Evolutionary conservation across 768 basidiomycete species (phyloP), one percentile per base, ranked within the genome.

Genomic region (Cyclocybe cylindracea): DNA sequence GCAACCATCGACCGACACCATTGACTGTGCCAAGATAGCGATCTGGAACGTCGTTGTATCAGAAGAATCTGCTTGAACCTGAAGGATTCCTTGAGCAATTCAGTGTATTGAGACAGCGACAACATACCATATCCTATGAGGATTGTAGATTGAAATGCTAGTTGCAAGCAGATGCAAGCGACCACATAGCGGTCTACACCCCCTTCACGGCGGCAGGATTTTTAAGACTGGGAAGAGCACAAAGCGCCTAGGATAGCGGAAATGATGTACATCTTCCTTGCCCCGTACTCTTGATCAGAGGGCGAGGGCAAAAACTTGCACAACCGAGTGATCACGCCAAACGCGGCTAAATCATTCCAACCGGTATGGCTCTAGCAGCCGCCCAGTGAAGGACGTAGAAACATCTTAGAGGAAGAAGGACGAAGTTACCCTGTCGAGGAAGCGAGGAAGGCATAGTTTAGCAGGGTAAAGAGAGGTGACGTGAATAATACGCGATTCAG

Each of bases 311-410:
- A 76, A 66, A 13, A 81, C 58, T 60, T 87, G 85, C 55, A 84
- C 65, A 33, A 78, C 8, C 4, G 83, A 79, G 50, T 87, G 45
- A 75, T 50, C 19, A 84, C 56, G 0, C 61, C 61, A 42, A 72
- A 53, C 14, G 83, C 51, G 5, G 85, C 85, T 31, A 55, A 5
- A 44, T 51, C 14, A 78, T 75, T 5, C 89, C 89, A 35, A 91
- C 5, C 65, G 60, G 38, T 78, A 76, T 0, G 89, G 85, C 18
- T 75, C 68, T 37, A 91, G 4, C 89, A 77, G 2, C 89, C 88
- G 18, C 89, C 88, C 1, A 78, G 70, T 11, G 68, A 65, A 41
- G 0, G 88, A 81, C 0, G 86, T 89, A 9, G 86, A 84, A 50
- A 78, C 37, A 77, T n/a, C n/a, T 66, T 42, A 79, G 66, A 7